Evolutionary conservation across 148 eudicot genomes (phyloP), one percentile per base, ranked within the genome.

Genomic region (Silene uniflora): DNA sequence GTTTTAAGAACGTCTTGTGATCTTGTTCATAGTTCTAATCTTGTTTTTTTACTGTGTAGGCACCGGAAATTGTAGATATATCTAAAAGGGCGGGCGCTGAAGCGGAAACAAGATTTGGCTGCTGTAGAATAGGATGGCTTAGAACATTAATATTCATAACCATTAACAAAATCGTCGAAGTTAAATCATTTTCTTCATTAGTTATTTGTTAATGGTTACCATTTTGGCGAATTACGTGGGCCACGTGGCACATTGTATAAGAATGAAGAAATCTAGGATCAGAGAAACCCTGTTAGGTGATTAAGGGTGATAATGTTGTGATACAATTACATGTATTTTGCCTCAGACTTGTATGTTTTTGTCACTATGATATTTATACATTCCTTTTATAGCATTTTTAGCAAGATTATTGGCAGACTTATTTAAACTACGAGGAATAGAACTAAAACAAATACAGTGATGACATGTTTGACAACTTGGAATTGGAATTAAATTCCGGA

Each of bases 61-160:
- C 67, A 62, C 35, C 17, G 86, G 83, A 14, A 21, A 52, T 6
- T 84, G 86, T 66, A 77, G 66, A 67, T 76, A 22, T 12, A 39
- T 67, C 64, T 61, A 23, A 54, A 22, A 35, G 54, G 32, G 42
- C 71, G 54, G 32, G 42, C 71, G 21, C 56, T 46, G 23, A 67
- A 62, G 29, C 67, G 29, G 14, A 16, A 21, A 67, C 70, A 61
- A 11, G 67, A 81, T 27, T 64, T 19, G 6, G 55, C n/a, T 22
- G 73, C 54, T 71, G 52, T 24, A 10, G 67, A 68, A 25, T 32
- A 71, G 75, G 62, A 83, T 18, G n/a, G 9, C 62, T 70, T 64
- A 71, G 66, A 32, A 79, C 42, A 72, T 54, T 29, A 54, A 24
- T 44, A 67, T 77, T 73, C 22, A 16, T 55, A 56, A 55, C 55